phyloP scores from a whole-genome alignment of 1,284 basidiomycete species.

The Rhodotorula sp. region DNA sequence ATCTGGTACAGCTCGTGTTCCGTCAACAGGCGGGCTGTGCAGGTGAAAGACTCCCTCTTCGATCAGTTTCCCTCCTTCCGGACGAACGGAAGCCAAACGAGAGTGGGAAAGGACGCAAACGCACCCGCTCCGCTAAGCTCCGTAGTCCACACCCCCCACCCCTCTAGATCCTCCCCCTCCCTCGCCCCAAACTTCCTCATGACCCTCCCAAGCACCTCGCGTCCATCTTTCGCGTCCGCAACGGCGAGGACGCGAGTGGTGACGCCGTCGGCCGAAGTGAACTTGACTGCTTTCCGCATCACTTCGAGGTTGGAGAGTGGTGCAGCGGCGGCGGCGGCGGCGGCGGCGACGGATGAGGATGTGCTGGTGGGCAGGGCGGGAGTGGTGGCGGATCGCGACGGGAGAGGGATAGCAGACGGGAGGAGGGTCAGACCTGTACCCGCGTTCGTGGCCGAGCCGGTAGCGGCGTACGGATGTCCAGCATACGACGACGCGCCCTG shows the following conservation, averaged over 20 bases:
- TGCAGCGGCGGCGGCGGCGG: neutral
- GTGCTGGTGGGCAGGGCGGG: neutral
- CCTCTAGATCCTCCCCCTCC: conserved; percentile 59
- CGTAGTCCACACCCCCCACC: conserved; percentile 76
- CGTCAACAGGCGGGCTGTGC: conserved; percentile 61
- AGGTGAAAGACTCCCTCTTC: too few species aligned
- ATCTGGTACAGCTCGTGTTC: conserved; percentile 80
- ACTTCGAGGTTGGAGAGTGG: conserved; percentile 57
- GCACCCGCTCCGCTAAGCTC: conserved; percentile 61
- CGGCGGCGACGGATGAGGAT: neutral
- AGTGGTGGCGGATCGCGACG: neutral
- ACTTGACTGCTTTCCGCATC: conserved; percentile 77
- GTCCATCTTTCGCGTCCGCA: conserved; percentile 69
- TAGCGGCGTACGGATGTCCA: conserved; percentile 27
- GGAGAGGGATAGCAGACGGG: conserved; percentile 6
- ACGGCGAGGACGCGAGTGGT: conserved; percentile 72
- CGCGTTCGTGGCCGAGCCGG: neutral
- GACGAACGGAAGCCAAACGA: neutral
- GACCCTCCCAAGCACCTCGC: conserved; percentile 80
- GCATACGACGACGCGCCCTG: conserved; percentile 16
- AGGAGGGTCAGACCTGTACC: neutral
- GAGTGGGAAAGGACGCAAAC: conserved; percentile 39
- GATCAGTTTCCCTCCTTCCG: neutral
- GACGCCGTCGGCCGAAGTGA: conserved; percentile 67
- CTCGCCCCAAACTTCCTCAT: conserved; percentile 69